Base-by-base conservation (phyloP, 2,329 filamentous ascomycete species). In the Xylariaceae sp. region DNA sequence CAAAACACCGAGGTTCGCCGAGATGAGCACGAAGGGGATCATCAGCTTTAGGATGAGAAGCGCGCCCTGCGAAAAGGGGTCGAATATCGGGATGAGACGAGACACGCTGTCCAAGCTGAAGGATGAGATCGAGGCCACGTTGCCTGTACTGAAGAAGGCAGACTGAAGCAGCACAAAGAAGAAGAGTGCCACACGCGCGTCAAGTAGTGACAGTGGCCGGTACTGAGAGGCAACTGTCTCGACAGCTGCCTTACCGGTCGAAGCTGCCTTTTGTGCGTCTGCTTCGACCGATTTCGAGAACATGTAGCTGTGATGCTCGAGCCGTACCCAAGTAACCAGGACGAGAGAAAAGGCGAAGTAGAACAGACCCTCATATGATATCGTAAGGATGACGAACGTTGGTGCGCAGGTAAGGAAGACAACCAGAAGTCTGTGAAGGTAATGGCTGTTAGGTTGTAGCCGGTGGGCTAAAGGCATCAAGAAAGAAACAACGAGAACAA, bases 331-430 rank as follows among this genome's bases (percentile, higher is more conserved):
- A 57, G 87, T 86, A 55, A 96, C 80, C 4, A 99, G 77, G 18
- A 88, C 89, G 56, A 88, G 78, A 70, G 87, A 92, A 74, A 97
- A 99, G 9, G 88, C 86, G 61, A 97, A 85, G 74, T 97, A 99
- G 74, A 99, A 99, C 1, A 99, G 81, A 0, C 93, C 93, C 74
- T 99, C 94, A 76, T 96, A 99, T 0, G 93, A 97, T 67, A 97
- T 97, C 6, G 92, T 96, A 54, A 99, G 84, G 69, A 99, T 93
- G 71, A 99, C 88, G 74, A 97, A 99, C 1, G 89, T 88, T 0
- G 94, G 94, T 0, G 93, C 89, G 72, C 95, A 97, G 4, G 92
- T 89, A 53, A 99, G 80, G 77, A 97, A 99, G 56, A 97, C 86
- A 67, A 96, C 84, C 66, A 92, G 82, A 3, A 99, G 79, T 23